Base-by-base conservation (phyloP, 2,329 filamentous ascomycete species). In the Xylaria sp. region DNA sequence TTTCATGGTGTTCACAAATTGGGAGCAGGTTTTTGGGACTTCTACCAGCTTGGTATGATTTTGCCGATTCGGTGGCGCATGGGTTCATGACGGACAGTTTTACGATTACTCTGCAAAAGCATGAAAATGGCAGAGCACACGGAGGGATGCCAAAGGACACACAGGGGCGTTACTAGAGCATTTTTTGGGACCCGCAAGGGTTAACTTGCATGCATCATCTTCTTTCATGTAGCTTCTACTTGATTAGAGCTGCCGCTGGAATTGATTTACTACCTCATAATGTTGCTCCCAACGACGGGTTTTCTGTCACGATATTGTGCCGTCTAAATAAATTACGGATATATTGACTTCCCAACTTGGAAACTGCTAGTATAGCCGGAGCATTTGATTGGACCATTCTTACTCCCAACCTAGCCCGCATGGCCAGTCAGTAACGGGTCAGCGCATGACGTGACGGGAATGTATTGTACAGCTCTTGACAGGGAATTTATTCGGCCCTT, bases 301-400 rank as follows among this genome's bases (percentile, higher is more conserved):
- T n/a, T n/a, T n/a, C n/a, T n/a, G n/a, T n/a, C n/a, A n/a, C n/a
- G n/a, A n/a, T n/a, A n/a, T n/a, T n/a, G n/a, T n/a, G n/a, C n/a
- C n/a, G n/a, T n/a, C n/a, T n/a, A n/a, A n/a, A n/a, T n/a, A n/a
- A n/a, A n/a, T n/a, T n/a, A n/a, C n/a, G n/a, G n/a, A n/a, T n/a
- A 25, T 55, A 19, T 17, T 35, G 12, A 46, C 40, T 55, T 55
- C 52, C 52, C 6, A 55, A 46, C 40, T 55, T 37, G 52, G 52
- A 14, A 55, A 55, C 25, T 46, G 31, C 4, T 21, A 4, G 28
- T 17, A 14, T 11, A 55, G 31, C 19, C 7, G 11, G 38, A 40
- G 14, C 19, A 23, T 23, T 40, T 14, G 40, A 55, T 55, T 55
- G 52, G 52, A 5, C 33, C 17, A 37, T n/a, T 6, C 15, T 15